Conservation (phyloP, 768 basidiomycete genomes). For the Phlebiopsis flavidoalba region DNA sequence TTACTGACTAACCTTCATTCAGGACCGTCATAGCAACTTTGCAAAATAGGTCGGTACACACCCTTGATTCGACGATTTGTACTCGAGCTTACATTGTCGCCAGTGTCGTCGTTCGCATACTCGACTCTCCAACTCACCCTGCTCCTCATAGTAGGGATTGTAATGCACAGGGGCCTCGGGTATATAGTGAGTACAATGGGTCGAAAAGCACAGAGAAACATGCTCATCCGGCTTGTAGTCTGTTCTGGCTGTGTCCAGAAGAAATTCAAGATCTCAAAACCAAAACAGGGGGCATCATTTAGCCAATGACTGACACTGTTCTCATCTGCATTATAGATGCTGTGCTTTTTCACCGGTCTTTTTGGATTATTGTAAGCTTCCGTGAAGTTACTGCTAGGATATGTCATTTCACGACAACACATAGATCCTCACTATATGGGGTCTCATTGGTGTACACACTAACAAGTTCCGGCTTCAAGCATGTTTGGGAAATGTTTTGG, state of each 20-base stretch:
- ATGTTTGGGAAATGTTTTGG: conserved; percentile 82
- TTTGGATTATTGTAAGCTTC: conserved; percentile 57
- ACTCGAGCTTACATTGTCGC: not conserved
- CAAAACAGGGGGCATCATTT: conserved; percentile 40
- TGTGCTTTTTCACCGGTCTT: conserved; percentile 64
- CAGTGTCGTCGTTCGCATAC: conserved; percentile 65
- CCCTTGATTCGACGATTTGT: not conserved
- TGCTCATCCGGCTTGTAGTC: conserved; percentile 27
- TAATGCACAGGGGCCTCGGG: conserved; percentile 60
- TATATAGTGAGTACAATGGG: conserved; percentile 49
- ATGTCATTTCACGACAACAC: too few species aligned
- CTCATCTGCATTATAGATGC: conserved; percentile 42
- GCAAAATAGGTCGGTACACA: conserved; percentile 54
- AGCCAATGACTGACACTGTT: not conserved
- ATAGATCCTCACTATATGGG: conserved; percentile 54
- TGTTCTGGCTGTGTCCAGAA: conserved; percentile 71
- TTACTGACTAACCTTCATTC: conserved; percentile 3
- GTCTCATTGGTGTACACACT: conserved; percentile 72
- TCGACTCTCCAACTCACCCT: conserved; percentile 69
- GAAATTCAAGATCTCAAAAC: conserved; percentile 55
- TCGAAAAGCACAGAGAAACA: not conserved
- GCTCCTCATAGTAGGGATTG: conserved; percentile 61
- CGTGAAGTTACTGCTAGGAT: too few species aligned
- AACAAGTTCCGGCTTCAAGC: conserved; percentile 75
- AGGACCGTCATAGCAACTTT: conserved; percentile 70